phyloP scores from a whole-genome alignment of 2,329 filamentous ascomycete genomes.

The Gremmenia infestans region DNA sequence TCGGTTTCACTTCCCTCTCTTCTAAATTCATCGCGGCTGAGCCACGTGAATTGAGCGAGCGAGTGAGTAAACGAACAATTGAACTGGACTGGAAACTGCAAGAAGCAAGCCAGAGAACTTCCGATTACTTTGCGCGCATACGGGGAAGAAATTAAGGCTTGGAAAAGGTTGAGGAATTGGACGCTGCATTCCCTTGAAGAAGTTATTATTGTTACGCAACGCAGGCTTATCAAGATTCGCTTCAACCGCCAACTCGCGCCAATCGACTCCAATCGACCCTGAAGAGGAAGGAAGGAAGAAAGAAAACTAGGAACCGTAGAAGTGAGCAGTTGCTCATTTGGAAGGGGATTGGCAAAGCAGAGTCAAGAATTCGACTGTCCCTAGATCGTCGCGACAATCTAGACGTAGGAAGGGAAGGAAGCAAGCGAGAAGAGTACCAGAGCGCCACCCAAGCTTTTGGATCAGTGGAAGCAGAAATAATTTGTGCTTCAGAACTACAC shows the following conservation, averaged over 20 bases:
- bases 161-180: not conserved
- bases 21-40: constrained; percentile 23
- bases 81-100: not conserved
- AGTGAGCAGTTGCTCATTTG: too few relatives aligned
- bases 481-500: too few relatives aligned
- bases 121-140: not conserved
- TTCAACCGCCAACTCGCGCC: not conserved
- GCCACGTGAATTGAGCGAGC: constrained; percentile 21
- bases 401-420: not conserved
- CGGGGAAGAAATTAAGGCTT: not conserved
- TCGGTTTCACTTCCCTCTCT: constrained; percentile 11
- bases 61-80: not conserved
- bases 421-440: not conserved
- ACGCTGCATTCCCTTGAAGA: not conserved
- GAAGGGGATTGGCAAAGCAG: not conserved
- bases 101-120: not conserved
- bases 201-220: not conserved
- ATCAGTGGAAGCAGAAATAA: not conserved
- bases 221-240: not conserved
- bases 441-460: not conserved
- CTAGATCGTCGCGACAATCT: not conserved
- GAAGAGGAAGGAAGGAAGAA: not conserved
- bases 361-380: not conserved
- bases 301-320: not conserved
- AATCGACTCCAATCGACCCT: not conserved